Conservation (phyloP, 371 early-diverging fungal species). For the Coemansia sp. region DNA sequence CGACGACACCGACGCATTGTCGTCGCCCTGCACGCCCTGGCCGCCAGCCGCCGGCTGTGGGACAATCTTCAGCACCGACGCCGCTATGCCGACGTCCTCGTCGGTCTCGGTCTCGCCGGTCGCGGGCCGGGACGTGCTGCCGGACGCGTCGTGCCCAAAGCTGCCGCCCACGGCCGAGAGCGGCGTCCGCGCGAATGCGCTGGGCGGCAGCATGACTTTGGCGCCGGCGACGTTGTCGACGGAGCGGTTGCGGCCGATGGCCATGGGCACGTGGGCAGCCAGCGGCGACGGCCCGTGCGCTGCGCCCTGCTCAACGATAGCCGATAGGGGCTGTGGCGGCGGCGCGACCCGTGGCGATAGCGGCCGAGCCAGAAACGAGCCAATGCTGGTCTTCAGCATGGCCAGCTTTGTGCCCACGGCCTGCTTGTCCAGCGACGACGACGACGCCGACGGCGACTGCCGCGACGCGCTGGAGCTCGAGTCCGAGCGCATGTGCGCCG, state of each 20-base stretch:
- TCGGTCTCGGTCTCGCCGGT: constrained; percentile 17
- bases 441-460: background rate
- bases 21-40: too few relatives aligned
- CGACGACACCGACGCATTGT: background rate
- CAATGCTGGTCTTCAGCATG: constrained; percentile 33
- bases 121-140: background rate
- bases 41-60: background rate
- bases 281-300: background rate
- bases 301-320: too few relatives aligned
- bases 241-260: background rate
- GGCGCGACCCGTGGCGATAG: constrained; percentile 8
- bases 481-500: constrained; percentile 7
- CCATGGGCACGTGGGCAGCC: background rate
- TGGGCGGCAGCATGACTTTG: background rate
- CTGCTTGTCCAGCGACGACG: background rate
- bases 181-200: background rate
- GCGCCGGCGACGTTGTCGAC: background rate
- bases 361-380: constrained; percentile 29
- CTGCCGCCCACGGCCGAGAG: background rate
- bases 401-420: constrained; percentile 12
- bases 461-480: constrained; percentile 8
- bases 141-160: background rate
- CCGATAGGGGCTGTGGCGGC: background rate
- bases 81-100: constrained; percentile 38
- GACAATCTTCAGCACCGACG: constrained; percentile 11